These are phyloP conservation scores for Boechera stricta DNA, from an alignment of 345 rosid species.

Conservation along the genomic window DNA sequence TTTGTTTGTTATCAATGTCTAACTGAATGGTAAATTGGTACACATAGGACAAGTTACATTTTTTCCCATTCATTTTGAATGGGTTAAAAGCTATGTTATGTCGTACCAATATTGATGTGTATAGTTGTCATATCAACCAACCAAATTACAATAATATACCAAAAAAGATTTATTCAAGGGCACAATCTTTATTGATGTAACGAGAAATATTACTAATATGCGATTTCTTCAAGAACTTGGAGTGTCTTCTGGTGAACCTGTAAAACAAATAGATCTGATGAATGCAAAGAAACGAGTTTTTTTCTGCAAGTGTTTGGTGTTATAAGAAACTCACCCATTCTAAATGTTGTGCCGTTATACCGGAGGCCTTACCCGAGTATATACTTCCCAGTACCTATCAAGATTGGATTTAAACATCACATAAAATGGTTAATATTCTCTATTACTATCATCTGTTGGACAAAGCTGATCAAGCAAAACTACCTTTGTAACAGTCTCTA, in stretches of 20 bases:
- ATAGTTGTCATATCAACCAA: background rate
- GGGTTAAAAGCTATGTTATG: no score
- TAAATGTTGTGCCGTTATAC: slow-evolving; percentile 91
- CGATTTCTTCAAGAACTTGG: slow-evolving; percentile 82
- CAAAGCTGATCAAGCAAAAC: background rate
- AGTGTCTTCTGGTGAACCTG: slow-evolving; percentile 94
- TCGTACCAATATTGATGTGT: background rate
- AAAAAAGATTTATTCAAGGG: background rate
- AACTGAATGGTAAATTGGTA: no score
- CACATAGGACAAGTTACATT: no score
- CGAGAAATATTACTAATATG: slow-evolving; percentile 51
- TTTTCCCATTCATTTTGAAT: no score
- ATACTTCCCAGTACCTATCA: slow-evolving; percentile 87
- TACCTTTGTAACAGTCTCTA: slow-evolving; percentile 95
- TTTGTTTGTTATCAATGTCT: no score
- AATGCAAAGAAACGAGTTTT: background rate
- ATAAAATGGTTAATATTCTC: background rate
- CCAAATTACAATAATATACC: slow-evolving; percentile 21
- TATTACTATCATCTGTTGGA: background rate
- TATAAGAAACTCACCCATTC: slow-evolving; percentile 72
- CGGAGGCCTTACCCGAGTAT: slow-evolving; percentile 77
- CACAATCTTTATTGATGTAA: slow-evolving; percentile 15
- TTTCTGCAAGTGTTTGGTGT: background rate
- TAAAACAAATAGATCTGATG: background rate
- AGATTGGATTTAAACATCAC: slow-evolving; percentile 29